Evolutionary conservation across 306 rosid genomes (phyloP).

Genomic region (Quillaja saponaria): DNA sequence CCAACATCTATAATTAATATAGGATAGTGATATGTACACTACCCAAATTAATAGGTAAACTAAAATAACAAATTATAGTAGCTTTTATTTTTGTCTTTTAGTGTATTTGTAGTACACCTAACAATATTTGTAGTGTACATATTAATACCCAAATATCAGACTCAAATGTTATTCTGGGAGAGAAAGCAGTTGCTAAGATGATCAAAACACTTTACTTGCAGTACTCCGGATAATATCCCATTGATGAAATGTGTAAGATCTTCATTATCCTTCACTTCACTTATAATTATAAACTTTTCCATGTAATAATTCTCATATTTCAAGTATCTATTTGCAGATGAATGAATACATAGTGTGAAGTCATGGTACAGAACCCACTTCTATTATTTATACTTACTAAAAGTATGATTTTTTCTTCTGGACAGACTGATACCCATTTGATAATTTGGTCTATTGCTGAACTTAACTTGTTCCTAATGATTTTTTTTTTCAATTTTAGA

Average conservation of each 20-base stretch:
- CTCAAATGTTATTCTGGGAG: no score
- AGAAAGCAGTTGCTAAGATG: no score
- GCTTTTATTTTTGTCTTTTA: no score
- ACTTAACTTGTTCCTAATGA: background rate
- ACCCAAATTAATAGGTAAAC: no score
- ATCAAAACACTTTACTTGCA: conserved; percentile 66
- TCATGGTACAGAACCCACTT: conserved; percentile 50
- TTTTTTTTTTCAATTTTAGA: conserved; percentile 37
- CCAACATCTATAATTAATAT: no score
- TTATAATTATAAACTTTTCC: background rate
- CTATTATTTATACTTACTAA: background rate
- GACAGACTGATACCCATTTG: background rate
- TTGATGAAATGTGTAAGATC: conserved; percentile 81
- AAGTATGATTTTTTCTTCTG: conserved; percentile 19
- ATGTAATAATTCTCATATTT: background rate
- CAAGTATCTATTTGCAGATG: conserved; percentile 65
- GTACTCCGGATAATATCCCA: conserved; percentile 87
- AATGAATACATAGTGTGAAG: conserved; percentile 83
- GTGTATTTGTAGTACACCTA: no score
- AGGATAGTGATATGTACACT: no score
- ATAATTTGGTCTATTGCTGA: conserved; percentile 10
- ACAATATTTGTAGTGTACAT: no score
- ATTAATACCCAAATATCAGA: no score
- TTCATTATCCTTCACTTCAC: conserved; percentile 10
- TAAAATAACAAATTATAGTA: no score